These are phyloP conservation scores for Zygnema cylindricum DNA, from an alignment of 139 green algal genomes.

Conservation along the genomic window DNA sequence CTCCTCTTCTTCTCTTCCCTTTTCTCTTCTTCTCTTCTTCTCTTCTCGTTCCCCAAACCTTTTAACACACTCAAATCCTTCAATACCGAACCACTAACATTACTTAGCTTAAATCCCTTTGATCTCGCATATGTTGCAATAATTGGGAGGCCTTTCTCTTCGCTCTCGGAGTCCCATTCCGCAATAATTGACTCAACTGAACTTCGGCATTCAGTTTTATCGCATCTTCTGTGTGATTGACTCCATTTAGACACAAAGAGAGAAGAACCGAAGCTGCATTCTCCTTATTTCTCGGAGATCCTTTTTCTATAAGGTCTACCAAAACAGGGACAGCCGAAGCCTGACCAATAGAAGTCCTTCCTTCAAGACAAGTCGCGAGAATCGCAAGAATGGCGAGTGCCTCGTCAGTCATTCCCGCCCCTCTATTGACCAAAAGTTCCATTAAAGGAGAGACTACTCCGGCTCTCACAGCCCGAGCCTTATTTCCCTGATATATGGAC, in stretches of 20 bases:
- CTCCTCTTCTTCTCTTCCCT: no score
- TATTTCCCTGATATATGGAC: constrained; percentile 58
- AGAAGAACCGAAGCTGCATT: constrained; percentile 55
- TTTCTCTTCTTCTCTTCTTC: no score
- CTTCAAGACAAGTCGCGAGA: constrained; percentile 31
- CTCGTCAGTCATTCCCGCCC: constrained; percentile 46
- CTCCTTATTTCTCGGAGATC: constrained; percentile 56
- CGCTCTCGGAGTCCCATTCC: constrained; percentile 26
- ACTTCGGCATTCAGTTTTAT: constrained; percentile 17
- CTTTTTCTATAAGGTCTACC: constrained; percentile 27
- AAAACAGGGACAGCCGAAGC: constrained; percentile 36
- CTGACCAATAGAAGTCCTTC: constrained; percentile 39
- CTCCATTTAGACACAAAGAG: constrained; percentile 39
- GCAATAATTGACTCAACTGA: constrained; percentile 20
- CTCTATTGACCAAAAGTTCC: constrained; percentile 27
- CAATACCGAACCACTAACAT: no score
- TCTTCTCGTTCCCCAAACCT: no score
- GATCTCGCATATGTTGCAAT: constrained; percentile 47
- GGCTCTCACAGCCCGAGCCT: constrained; percentile 35
- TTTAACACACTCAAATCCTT: no score
- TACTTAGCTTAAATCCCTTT: not conserved
- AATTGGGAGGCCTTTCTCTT: constrained; percentile 49
- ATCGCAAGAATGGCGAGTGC: constrained; percentile 54
- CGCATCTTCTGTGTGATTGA: constrained; percentile 25
- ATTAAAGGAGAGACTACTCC: constrained; percentile 40